Evolutionary conservation across 2,329 filamentous ascomycete species (phyloP), one percentile per base, ranked within the genome.

Genomic region (Pseudopithomyces chartarum): DNA sequence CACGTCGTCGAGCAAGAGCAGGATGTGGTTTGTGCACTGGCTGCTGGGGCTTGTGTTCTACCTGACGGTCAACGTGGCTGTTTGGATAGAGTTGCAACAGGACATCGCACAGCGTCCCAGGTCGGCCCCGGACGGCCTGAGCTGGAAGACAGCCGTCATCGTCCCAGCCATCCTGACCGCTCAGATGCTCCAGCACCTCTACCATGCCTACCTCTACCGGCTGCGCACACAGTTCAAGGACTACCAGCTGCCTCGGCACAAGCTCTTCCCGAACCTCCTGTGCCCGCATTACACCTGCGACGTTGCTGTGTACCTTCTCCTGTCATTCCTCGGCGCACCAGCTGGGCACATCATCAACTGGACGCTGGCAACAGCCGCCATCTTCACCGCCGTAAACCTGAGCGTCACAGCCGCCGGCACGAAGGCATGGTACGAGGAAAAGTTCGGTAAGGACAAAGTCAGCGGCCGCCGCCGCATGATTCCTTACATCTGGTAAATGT

Each of bases 241-340:
- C 70, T 98, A 99, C 76, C 90, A 90, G 11, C 81, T 98, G 22
- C 94, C 94, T 0, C 79, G 83, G 2, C 83, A 89, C 57, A 87
- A 88, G 2, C 78, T 90, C 55, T 99, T 98, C 75, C 80, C 81
- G 43, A 80, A 82, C 55, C 76, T 96, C 20, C 78, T 97, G 38
- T 96, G 90, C 66, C 92, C 95, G 17, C 95, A 99, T 77, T 99
- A 98, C 76, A 90, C 90, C 3, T 91, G 89, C 68, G 95, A 98
- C 78, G 93, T 91, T 70, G 73, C 90, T 39, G 86, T 97, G 56
- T 98, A 99, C 73, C 71, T 92, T 19, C 84, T 89, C n/a, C 78
- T 99, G 62, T 85, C 91, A 2, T 77, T 95, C 44, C 74, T 90
- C 38, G 87, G 88, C 29, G 92, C 93, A 1, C 92, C 93, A 0